Evolutionary conservation across 805 yeast genomes (phyloP), one percentile per base, ranked within the genome.

Genomic region (Kockiozyma suomiensis): DNA sequence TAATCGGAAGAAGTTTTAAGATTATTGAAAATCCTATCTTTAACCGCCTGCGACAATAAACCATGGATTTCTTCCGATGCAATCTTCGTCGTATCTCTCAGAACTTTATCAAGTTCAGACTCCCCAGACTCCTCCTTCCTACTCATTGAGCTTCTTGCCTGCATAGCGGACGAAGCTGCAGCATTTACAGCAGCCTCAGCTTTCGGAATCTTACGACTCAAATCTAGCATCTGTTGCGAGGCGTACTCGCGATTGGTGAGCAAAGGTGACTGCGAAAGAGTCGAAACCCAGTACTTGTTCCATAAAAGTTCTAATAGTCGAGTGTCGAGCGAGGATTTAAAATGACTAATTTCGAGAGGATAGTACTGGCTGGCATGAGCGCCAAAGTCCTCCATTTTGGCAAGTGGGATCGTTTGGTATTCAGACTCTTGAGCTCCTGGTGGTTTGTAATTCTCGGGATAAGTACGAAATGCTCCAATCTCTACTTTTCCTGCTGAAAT

Each of bases 401-500:
- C 75, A 21, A 76, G 70, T 2, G 87, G 86, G n/a, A 81, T 66
- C 15, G 67, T 64, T 42, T 55, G 67, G 33, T 56, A 54, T 41
- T 54, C 58, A 6, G 57, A 46, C 61, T 64, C 15, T 48, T 51
- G 50, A 12, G 54, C 38, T 43, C 55, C 59, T 33, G 64, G 59
- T 3, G 72, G 69, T 13, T 42, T 63, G 32, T 66, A 64, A 15
- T 74, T 75, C 30, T 79, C 81, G 0, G 80, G 76, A 47, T 81
- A 82, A 0, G 97, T 89, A 70, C 97, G 76, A 70, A 90, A 91
- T 0, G 97, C 97, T 0, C 97, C 97, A 57, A 91, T 87, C 49
- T 88, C 94, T 12, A 91, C 85, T 59, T 78, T 79, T 0, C 87
- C 87, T 52, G 86, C 83, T 13, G 79, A 73, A 3, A 77, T 70